A percentile compares a stretch with the other conserved stretches of the same genome.
These are phyloP conservation scores for Fusarium caatingaense DNA, from an alignment of 2,329 filamentous ascomycete genomes.

Conservation along the genomic window DNA sequence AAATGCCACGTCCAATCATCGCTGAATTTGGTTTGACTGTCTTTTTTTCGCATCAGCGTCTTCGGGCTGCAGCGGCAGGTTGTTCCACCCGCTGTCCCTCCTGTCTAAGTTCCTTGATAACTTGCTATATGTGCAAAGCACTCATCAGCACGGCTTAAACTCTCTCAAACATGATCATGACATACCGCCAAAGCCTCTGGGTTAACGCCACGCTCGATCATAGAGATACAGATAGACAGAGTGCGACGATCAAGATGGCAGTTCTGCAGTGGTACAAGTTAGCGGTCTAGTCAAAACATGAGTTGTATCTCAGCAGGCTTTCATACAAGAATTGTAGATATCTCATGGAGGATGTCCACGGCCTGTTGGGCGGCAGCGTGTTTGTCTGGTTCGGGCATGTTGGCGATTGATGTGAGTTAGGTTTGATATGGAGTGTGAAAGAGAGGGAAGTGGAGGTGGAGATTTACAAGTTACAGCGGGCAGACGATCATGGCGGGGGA, in stretches of 20 bases:
- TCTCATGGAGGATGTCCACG: conserved; percentile 85
- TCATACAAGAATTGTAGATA: conserved; percentile 87
- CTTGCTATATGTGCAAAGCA: conserved; percentile 56
- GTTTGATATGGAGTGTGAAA: conserved; percentile 17
- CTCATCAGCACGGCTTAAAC: background rate
- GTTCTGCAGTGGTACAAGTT: conserved; percentile 69
- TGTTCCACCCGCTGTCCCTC: conserved; percentile 65
- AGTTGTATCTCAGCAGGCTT: background rate
- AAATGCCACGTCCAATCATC: background rate
- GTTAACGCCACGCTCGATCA: conserved; percentile 97
- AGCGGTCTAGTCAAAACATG: background rate
- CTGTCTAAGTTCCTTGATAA: conserved; percentile 69
- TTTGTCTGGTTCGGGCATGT: conserved; percentile 69
- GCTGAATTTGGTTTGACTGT: background rate
- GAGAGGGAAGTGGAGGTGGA: conserved; percentile 35
- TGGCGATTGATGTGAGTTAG: conserved; percentile 27
- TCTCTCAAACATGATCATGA: background rate
- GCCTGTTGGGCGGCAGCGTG: conserved; percentile 83
- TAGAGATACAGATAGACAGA: conserved; percentile 92
- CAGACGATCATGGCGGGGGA: conserved; percentile 35
- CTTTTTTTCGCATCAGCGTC: conserved; percentile 33
- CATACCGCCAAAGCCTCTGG: conserved; percentile 93
- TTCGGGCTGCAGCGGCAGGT: conserved; percentile 48
- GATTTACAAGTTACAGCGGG: background rate
- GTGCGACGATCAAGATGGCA: conserved; percentile 91